Percentiles rank a stretch among this genome's conserved stretches.
phyloP scores from a whole-genome alignment of 2,329 filamentous ascomycete species.

The Ophiostoma triangulosporum region DNA sequence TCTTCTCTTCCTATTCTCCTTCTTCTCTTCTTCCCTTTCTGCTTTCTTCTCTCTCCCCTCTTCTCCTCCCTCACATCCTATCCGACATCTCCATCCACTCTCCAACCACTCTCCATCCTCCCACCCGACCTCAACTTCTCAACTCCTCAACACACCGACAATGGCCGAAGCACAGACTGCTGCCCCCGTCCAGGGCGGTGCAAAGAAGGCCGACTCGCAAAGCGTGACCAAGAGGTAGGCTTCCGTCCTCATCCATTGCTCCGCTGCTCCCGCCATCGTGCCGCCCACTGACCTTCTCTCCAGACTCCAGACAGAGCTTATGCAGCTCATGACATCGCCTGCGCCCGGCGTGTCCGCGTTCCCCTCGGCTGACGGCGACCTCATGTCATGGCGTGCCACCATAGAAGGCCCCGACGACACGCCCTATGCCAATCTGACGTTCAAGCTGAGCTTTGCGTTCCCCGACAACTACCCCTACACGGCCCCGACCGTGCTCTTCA shows the following conservation, averaged over 20 bases:
- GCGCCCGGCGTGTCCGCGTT: slow-evolving; percentile 93
- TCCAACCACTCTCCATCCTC: background rate
- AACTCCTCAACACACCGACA: slow-evolving; percentile 10
- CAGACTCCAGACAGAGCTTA: slow-evolving; percentile 91
- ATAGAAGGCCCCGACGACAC: slow-evolving; percentile 86
- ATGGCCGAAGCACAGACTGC: slow-evolving; percentile 56
- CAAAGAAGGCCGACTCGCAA: slow-evolving; percentile 51
- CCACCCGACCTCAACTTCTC: background rate
- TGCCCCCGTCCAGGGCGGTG: slow-evolving; percentile 47
- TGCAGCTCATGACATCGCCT: slow-evolving; percentile 94
- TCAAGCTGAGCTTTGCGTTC: slow-evolving; percentile 89
- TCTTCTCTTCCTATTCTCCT: background rate
- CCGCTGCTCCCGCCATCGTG: background rate
- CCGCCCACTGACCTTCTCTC: background rate
- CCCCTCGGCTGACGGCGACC: slow-evolving; percentile 76
- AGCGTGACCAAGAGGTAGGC: slow-evolving; percentile 64
- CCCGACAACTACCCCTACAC: slow-evolving; percentile 87
- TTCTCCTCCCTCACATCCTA: background rate
- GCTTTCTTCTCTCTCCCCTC: background rate
- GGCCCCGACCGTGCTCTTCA: slow-evolving; percentile 85
- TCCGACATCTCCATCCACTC: background rate
- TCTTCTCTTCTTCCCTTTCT: background rate
- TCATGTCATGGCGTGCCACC: slow-evolving; percentile 86
- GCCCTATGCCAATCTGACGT: slow-evolving; percentile 72
- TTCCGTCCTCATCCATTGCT: background rate